Evolutionary conservation across 768 basidiomycete genomes (phyloP), one percentile per base, ranked within the genome.

Genomic region (Mycena capillaripes): DNA sequence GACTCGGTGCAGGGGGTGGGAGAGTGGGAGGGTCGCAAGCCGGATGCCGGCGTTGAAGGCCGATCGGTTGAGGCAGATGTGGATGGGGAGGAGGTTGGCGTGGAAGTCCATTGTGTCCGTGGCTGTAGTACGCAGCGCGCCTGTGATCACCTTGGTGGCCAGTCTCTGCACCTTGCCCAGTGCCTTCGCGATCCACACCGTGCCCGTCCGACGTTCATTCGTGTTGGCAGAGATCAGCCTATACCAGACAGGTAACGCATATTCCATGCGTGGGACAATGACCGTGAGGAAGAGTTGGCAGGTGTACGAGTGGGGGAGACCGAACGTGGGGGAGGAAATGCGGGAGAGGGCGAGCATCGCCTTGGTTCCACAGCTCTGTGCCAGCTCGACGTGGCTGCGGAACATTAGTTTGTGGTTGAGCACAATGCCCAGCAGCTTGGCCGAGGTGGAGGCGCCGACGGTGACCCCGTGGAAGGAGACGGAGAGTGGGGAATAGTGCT

Each of bases 91-190:
- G 8, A 58, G 0, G 38, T 58, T 38, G n/a, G 57, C n/a, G 23
- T 58, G 57, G 57, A 58, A 58, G 38, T 58, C 57, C 1, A 58
- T n/a, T 9, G 23, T 40, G 23, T 58, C 57, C 12, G 57, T 58
- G 4, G 57, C 57, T 1, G 36, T 58, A 2, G 23, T 58, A 4
- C 57, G 9, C 3, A 58, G 38, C 1, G 57, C 38, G n/a, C 57
- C 57, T 2, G 57, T 58, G 57, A 58, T 58, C n/a, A 58, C 38
- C 40, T n/a, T n/a, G n/a, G n/a, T n/a, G n/a, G n/a, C n/a, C n/a
- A n/a, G n/a, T n/a, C n/a, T n/a, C n/a, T n/a, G 57, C 17, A 58
- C 57, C 17, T 27, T 58, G 5, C 57, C 57, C 1, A 58, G 36
- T 12, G 57, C 57, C 32, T 58, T 58, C 4, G 57, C 4, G 2